Base-by-base conservation (phyloP, 1,284 basidiomycete species). In the Fomitopsis pinicola region DNA sequence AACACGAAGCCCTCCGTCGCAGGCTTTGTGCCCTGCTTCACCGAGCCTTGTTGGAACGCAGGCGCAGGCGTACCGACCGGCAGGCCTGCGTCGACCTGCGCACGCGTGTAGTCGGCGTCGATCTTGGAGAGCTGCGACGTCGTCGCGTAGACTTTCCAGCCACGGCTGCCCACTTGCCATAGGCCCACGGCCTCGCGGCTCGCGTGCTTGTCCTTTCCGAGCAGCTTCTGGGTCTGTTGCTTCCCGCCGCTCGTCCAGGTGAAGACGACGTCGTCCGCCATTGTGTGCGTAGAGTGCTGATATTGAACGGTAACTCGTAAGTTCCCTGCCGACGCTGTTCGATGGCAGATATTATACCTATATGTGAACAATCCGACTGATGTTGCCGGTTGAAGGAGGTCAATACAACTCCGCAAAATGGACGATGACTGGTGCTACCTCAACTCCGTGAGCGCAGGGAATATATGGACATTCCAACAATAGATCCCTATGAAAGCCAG, bases 81-180 rank as follows among this genome's bases (percentile, higher is more conserved):
- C 19, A 55, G 26, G 14, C 54, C 54, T 19, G 54, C 54, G 14
- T 35, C 54, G 8, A 40, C 15, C 19, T 55, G 19, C n/a, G 42
- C 33, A 28, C n/a, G 59, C 8, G 17, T 26, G n/a, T 33, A 55
- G 54, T 45, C 52, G 12, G 14, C 40, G 7, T 6, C 30, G 7
- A n/a, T 4, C 12, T 53, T 38, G 36, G 15, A 19, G n/a, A 40
- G 42, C 42, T 60, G 59, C 19, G 22, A 55, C 17, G 42, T 42
- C 40, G 59, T 60, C 12, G 38, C 50, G 54, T 60, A 60, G 12
- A 60, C 50, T 42, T 60, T 60, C 53, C 53, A 60, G 52, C 10
- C 42, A 10, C 26, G n/a, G 35, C 22, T 36, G 40, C 15, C n/a
- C n/a, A 42, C 52, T n/a, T 30, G 5, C 59, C 59, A 60, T 5